These are phyloP conservation scores for Perilla frutescens DNA, from an alignment of 257 asterid species.

Conservation along the genomic window DNA sequence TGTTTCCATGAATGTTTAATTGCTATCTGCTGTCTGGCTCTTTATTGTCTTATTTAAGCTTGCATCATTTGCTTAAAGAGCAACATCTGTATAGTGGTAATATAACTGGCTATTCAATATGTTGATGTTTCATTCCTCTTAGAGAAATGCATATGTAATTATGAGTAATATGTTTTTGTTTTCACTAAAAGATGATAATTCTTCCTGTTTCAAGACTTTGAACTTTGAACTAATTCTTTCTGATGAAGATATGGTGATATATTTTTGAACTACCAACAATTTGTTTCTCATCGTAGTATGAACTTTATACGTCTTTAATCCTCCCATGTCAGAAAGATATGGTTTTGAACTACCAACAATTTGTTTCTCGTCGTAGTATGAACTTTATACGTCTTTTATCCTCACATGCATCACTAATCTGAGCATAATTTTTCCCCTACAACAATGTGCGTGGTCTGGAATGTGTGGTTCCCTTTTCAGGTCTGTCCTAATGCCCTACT, in stretches of 20 bases:
- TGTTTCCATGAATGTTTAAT: neutral
- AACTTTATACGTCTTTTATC: neutral
- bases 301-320: too few relatives aligned
- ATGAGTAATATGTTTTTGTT: neutral
- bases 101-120: neutral
- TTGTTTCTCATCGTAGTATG: neutral
- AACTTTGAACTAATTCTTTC: neutral
- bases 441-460: slow-evolving; percentile 1
- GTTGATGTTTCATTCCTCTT: slow-evolving; percentile 3
- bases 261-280: neutral
- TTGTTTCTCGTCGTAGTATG: neutral
- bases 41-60: neutral
- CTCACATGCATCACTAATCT: slow-evolving; percentile 10
- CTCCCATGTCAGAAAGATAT: neutral
- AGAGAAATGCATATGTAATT: neutral
- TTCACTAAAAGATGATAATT: neutral
- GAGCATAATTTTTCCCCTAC: slow-evolving; percentile 5
- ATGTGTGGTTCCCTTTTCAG: neutral
- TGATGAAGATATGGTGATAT: slow-evolving; percentile 1
- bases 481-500: neutral
- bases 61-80: slow-evolving; percentile 12
- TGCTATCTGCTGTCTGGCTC: neutral
- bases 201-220: neutral
- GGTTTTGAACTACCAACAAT: too few relatives aligned
- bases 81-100: neutral